Conservation (phyloP, 2,329 filamentous ascomycete genomes). For the Colletotrichum noveboracense region DNA sequence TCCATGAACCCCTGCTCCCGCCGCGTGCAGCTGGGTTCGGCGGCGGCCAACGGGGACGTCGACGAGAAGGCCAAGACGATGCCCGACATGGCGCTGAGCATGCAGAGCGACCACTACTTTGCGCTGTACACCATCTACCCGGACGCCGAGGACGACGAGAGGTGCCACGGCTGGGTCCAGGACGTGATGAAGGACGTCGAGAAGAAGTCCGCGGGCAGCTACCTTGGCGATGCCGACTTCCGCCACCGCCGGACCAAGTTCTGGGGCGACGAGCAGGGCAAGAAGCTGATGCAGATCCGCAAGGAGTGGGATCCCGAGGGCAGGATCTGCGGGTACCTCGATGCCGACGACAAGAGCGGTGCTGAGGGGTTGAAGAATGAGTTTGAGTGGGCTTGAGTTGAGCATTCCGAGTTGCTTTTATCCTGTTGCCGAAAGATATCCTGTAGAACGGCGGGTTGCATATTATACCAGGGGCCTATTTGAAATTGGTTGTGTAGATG, state of each 20-base stretch:
- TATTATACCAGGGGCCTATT: not conserved
- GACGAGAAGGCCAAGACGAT: constrained; percentile 22
- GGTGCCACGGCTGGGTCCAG: constrained; percentile 50
- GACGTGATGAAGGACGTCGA: constrained; percentile 44
- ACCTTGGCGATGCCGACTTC: constrained; percentile 61
- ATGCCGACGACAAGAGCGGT: constrained; percentile 49
- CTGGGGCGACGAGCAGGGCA: constrained; percentile 49
- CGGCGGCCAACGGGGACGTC: constrained; percentile 35
- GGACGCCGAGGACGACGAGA: constrained; percentile 46
- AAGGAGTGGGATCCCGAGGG: constrained; percentile 49
- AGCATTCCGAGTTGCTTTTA: not conserved
- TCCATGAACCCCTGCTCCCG: constrained; percentile 53
- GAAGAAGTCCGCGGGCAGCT: constrained; percentile 50
- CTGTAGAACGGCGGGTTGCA: not conserved
- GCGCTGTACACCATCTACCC: constrained; percentile 58
- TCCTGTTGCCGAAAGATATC: constrained; percentile 1
- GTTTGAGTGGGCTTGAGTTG: constrained; percentile 34
- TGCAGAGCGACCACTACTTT: constrained; percentile 63
- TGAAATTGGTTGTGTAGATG: not conserved
- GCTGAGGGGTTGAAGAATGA: constrained; percentile 45
- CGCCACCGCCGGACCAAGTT: constrained; percentile 49
- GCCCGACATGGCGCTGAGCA: constrained; percentile 57
- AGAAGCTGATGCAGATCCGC: constrained; percentile 46
- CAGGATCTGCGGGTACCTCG: constrained; percentile 44
- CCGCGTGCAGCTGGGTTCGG: constrained; percentile 18